Evolutionary conservation across 345 rosid genomes (phyloP).

Genomic region (Microthlaspi erraticum): DNA sequence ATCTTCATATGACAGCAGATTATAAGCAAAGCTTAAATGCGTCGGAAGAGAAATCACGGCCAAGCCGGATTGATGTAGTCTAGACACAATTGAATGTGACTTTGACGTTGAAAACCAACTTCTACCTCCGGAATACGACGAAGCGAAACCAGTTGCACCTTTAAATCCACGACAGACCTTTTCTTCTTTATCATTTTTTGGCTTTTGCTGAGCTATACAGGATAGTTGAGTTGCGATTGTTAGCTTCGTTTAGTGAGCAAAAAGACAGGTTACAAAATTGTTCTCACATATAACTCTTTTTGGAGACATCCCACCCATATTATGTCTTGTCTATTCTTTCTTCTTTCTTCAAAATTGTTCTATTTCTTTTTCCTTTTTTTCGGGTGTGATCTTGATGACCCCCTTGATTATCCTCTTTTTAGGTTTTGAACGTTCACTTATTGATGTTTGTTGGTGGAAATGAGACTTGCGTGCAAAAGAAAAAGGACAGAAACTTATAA

Average conservation of each 20-base stretch:
- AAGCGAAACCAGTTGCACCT: no score
- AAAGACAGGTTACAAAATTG: slow-evolving; percentile 31
- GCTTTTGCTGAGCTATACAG: slow-evolving; percentile 22
- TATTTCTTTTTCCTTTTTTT: background rate
- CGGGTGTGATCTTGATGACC: slow-evolving; percentile 26
- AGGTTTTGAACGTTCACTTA: slow-evolving; percentile 22
- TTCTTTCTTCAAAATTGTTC: slow-evolving; percentile 5
- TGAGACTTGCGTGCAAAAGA: slow-evolving; percentile 19
- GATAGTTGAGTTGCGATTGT: slow-evolving; percentile 30
- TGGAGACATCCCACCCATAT: slow-evolving; percentile 17
- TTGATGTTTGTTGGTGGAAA: slow-evolving; percentile 38
- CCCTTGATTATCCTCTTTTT: slow-evolving; percentile 17
- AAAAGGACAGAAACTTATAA: background rate
- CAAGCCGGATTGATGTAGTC: no score
- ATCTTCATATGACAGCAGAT: no score
- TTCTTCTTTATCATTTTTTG: background rate
- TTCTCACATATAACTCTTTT: slow-evolving; percentile 22
- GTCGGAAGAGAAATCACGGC: no score
- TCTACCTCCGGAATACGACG: no score
- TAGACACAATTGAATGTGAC: no score
- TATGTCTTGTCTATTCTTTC: slow-evolving; percentile 13
- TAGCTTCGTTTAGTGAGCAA: slow-evolving; percentile 18
- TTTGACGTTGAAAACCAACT: no score
- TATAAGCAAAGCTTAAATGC: no score
- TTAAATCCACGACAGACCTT: no score